These are phyloP conservation scores for Phlegmacium glaucopus DNA, from an alignment of 768 basidiomycete species.

Conservation along the genomic window DNA sequence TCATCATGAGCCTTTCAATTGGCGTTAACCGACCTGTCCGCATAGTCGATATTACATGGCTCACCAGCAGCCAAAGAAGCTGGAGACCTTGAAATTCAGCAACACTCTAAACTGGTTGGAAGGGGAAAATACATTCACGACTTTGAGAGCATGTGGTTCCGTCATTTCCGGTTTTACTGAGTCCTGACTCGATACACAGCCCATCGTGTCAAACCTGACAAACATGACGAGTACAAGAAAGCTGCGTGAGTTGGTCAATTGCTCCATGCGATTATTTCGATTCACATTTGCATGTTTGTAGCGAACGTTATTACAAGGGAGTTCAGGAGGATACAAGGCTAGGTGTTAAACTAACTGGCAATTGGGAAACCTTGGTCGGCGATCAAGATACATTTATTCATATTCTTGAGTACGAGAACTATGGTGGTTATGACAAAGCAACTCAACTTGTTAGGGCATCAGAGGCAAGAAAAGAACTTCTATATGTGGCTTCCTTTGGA, in stretches of 20 bases:
- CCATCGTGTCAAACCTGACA: slow-evolving; percentile 83
- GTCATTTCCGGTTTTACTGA: not conserved
- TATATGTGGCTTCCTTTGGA: not conserved
- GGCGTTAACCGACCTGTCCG: slow-evolving; percentile 16
- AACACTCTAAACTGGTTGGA: slow-evolving; percentile 87
- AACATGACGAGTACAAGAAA: slow-evolving; percentile 78
- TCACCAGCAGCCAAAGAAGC: slow-evolving; percentile 85
- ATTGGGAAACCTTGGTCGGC: slow-evolving; percentile 90
- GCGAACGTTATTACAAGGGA: slow-evolving; percentile 81
- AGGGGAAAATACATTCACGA: slow-evolving; percentile 93
- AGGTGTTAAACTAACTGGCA: slow-evolving; percentile 86
- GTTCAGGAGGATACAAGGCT: slow-evolving; percentile 71
- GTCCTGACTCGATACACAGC: slow-evolving; percentile 39
- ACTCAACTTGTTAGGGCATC: slow-evolving; percentile 59
- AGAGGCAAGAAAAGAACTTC: slow-evolving; percentile 40
- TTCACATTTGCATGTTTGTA: slow-evolving; percentile 25
- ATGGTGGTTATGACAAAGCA: slow-evolving; percentile 83
- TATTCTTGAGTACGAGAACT: slow-evolving; percentile 94
- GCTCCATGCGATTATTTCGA: not conserved
- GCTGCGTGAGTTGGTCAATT: slow-evolving; percentile 62
- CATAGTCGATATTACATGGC: slow-evolving; percentile 87
- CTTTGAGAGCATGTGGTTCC: slow-evolving; percentile 65
- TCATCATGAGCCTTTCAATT: slow-evolving; percentile 11
- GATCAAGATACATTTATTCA: slow-evolving; percentile 80
- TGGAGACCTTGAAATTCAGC: slow-evolving; percentile 69